Evolutionary conservation across 331 rosid species (phyloP), one percentile per base, ranked within the genome.

Genomic region (Malus hybrid): DNA sequence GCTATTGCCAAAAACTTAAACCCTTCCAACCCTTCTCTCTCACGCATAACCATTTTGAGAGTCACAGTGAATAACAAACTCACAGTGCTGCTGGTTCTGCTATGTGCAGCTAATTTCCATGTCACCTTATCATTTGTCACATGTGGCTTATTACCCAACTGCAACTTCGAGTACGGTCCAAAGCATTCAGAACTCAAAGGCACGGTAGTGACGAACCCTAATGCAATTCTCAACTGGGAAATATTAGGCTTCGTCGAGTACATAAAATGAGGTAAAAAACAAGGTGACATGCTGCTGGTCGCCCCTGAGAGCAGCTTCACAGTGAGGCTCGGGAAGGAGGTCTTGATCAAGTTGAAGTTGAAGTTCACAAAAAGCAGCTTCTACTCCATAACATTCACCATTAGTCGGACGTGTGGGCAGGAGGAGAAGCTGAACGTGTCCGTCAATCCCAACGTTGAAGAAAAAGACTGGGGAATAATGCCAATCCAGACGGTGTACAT

Each of bases 401-500:
- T 91, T 0, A 91, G 90, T 4, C 84, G 96, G 15, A 93, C 94
- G 0, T 93, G 97, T 20, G 96, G 90, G 24, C 96, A 90, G 48
- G 96, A 90, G 62, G 94, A 90, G 86, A 77, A 32, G 33, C 66
- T 93, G n/a, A 93, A 90, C 28, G 80, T 88, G 27, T 83, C 97
- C 0, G 89, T 90, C 11, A 76, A 20, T 0, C 91, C 94, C 28
- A 87, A 74, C 31, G 32, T 2, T 6, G 91, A 88, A 74, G 79
- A 86, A 28, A 73, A 61, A 3, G 93, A 90, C 33, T 90, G 83
- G 87, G 93, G 91, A 1, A 73, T 88, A 2, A 79, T 93, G 16
- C 97, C 97, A 0, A 82, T 90, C 3, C 97, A 93, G 33, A 93
- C 97, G 3, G 75, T 84, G 86, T 93, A 93, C 24, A 85, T 94